Conservation (phyloP, 169 alveolate species). For the Cryptosporidium meleagridis region DNA sequence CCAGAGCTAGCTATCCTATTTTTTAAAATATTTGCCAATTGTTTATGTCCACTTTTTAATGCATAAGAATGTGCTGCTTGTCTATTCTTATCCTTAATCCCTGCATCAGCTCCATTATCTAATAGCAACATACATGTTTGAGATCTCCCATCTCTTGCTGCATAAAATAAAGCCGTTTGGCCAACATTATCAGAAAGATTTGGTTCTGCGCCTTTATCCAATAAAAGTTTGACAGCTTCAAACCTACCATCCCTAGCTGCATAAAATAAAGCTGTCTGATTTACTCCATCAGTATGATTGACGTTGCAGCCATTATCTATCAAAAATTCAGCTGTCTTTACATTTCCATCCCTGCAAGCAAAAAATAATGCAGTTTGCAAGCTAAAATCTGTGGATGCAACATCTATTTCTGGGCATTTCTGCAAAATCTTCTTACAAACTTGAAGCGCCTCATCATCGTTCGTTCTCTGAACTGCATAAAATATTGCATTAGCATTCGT, state of each 20-base stretch:
- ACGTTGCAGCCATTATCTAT: conserved; percentile 89
- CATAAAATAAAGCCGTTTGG: conserved; percentile 92
- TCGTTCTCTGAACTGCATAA: conserved; percentile 86
- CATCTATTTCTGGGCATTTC: conserved; percentile 83
- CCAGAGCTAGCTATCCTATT: conserved; percentile 32
- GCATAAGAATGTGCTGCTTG: conserved; percentile 92
- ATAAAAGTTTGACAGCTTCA: conserved; percentile 82
- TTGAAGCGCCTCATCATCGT: conserved; percentile 87
- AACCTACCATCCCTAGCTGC: conserved; percentile 94
- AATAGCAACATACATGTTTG: conserved; percentile 89
- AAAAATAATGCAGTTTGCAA: conserved; percentile 92
- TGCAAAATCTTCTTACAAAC: conserved; percentile 85
- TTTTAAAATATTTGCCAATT: conserved; percentile 84
- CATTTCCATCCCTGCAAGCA: conserved; percentile 94
- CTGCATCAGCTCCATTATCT: conserved; percentile 88
- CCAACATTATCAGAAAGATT: conserved; percentile 88
- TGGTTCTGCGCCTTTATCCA: conserved; percentile 88
- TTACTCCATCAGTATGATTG: conserved; percentile 89
- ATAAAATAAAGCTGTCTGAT: conserved; percentile 91
- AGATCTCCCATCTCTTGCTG: conserved; percentile 90
- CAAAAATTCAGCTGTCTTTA: conserved; percentile 85
- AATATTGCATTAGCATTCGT: conserved; percentile 85
- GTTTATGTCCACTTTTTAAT: conserved; percentile 87
- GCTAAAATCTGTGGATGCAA: conserved; percentile 85
- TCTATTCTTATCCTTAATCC: conserved; percentile 88